These are phyloP conservation scores for Cordia subcordata DNA, from an alignment of 257 asterid genomes.

Conservation along the genomic window DNA sequence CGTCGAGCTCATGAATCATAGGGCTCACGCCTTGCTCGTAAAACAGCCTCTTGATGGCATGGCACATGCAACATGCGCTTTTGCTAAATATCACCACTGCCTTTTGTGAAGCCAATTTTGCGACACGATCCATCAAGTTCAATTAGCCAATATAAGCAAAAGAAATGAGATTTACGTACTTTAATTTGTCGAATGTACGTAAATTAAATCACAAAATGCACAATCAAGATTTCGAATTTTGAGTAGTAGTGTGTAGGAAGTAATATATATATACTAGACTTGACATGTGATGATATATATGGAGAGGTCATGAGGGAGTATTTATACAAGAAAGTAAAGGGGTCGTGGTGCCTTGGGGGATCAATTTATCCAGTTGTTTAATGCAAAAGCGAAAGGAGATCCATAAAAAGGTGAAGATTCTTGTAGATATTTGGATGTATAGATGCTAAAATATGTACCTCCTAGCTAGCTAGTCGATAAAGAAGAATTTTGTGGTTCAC, in stretches of 20 bases:
- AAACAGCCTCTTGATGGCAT: constrained; percentile 29
- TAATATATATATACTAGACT: background rate
- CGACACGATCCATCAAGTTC: constrained; percentile 13
- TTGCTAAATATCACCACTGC: constrained; percentile 33
- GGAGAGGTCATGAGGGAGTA: constrained; percentile 1
- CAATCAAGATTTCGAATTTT: background rate
- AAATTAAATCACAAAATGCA: no score
- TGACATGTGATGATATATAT: constrained; percentile 15
- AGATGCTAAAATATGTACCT: no score
- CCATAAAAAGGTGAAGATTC: constrained; percentile 18
- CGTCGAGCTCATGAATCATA: constrained; percentile 24
- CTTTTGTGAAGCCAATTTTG: constrained; percentile 20
- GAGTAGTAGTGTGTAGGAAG: background rate
- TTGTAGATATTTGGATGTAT: constrained; percentile 4
- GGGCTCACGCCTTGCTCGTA: constrained; percentile 26
- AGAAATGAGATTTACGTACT: no score
- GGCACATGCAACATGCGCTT: constrained; percentile 31
- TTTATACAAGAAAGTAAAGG: constrained; percentile 16
- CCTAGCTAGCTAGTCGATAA: no score
- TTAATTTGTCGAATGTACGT: no score
- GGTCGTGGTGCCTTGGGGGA: no score
- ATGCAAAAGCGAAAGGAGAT: background rate
- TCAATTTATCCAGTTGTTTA: background rate
- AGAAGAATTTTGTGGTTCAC: no score
- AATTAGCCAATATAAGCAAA: background rate